Evolutionary conservation across 1,284 basidiomycete genomes (phyloP), one percentile per base, ranked within the genome.

Genomic region (Sanghuangporus baumii): DNA sequence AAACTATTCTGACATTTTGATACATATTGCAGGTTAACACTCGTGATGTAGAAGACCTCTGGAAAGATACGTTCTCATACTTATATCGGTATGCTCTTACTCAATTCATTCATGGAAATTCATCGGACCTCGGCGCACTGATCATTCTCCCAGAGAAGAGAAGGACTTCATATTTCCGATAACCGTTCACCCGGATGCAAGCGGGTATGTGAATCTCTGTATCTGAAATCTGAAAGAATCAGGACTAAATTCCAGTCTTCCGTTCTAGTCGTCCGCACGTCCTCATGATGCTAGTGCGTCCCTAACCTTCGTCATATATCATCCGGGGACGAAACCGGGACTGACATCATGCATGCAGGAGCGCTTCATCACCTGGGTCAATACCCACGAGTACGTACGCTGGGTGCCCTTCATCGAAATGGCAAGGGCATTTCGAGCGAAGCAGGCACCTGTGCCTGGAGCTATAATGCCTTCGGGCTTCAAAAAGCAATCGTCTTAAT

Each of bases 181-280:
- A 64, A 91, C 89, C 0, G 87, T 91, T 36, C 88, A 90, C 68
- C 89, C 89, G 0, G 89, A 92, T 66, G 88, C 89, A 16, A 86
- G 85, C 68, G 86, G 87, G 81, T 85, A 70, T 71, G 80, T 37
- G 11, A 11, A 51, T 38, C 23, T 8, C 37, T 37, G 16, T 52
- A 11, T 54, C 57, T 68, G 34, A 62, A 66, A 26, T 66, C 78
- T 3, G 4, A 3, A 18, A 16, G 34, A n/a, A 14, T 11, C 11
- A 36, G 9, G 16, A 54, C 11, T 54, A 37, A 37, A 34, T 12
- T 54, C 20, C 9, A 16, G 26, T 18, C 63, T 31, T 31, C 26
- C 26, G 26, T 31, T 31, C 26, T 54, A 79, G 76, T 7, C 77
- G 81, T 8, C 78, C 79, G 23, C 77, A 82, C 72, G 87, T 91